These are phyloP conservation scores for Spatholobus suberectus DNA, from an alignment of 306 rosid species.

Conservation along the genomic window DNA sequence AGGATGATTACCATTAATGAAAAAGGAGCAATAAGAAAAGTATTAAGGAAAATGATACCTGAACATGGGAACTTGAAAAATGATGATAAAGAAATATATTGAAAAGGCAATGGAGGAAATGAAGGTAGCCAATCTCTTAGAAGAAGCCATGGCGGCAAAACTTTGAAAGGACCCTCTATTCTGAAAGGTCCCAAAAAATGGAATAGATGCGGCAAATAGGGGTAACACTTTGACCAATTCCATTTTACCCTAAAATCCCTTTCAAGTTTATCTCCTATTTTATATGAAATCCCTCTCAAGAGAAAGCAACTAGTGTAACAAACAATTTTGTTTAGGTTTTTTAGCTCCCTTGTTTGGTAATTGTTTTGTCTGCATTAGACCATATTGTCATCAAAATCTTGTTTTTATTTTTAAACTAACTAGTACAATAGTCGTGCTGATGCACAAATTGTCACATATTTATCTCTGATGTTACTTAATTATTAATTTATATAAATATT, in stretches of 20 bases:
- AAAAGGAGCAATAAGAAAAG: background rate
- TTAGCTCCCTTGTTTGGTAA: background rate
- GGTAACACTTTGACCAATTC: conserved; percentile 28
- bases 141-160: conserved; percentile 66
- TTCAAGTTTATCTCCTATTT: background rate
- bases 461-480: too few species aligned
- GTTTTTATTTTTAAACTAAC: background rate
- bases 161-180: conserved; percentile 23
- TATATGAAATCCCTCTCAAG: background rate
- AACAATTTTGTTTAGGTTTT: conserved; percentile 1
- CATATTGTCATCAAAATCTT: background rate
- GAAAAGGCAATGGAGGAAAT: conserved; percentile 62
- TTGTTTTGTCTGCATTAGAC: background rate
- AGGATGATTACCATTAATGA: background rate
- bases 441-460: too few species aligned
- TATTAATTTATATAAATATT: too few species aligned
- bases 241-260: conserved; percentile 24
- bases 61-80: conserved; percentile 88
- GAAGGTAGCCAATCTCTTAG: conserved; percentile 65
- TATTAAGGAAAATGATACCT: conserved; percentile 54
- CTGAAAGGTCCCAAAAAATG: background rate
- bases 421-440: too few species aligned
- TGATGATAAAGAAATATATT: conserved; percentile 65
- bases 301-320: background rate
- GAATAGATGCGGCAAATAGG: background rate